Evolutionary conservation across 1,139 yeast genomes (phyloP).

Genomic region (Nadsonia commutata): DNA sequence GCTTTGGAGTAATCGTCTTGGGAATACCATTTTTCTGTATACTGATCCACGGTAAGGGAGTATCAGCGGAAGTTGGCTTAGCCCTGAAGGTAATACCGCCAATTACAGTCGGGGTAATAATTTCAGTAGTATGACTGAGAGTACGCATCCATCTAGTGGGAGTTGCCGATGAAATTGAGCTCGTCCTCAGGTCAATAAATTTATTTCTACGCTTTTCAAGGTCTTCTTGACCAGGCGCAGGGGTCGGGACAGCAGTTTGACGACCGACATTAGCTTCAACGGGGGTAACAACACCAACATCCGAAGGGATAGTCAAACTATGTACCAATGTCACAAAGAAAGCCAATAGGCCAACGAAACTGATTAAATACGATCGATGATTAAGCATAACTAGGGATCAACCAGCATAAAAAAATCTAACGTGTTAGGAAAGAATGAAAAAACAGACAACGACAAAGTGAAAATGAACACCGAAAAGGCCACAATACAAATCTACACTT

Average conservation of each 20-base stretch:
- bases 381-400: not conserved
- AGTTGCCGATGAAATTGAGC: conserved; percentile 18
- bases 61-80: conserved; percentile 45
- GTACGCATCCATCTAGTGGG: conserved; percentile 60
- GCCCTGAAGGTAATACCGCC: conserved; percentile 71
- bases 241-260: not conserved
- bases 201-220: conserved; percentile 1
- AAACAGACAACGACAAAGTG: too few relatives aligned
- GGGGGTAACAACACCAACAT: not conserved
- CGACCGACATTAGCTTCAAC: not conserved
- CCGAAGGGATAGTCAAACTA: not conserved
- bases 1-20: conserved; percentile 57
- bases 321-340: not conserved
- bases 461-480: too few relatives aligned
- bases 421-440: too few relatives aligned
- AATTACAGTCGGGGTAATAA: conserved; percentile 69
- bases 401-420: not conserved
- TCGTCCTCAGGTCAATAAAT: conserved; percentile 7
- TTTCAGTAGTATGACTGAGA: conserved; percentile 40
- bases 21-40: conserved; percentile 69
- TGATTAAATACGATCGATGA: not conserved
- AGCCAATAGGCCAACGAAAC: not conserved
- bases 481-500: too few relatives aligned
- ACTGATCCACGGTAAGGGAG: conserved; percentile 69
- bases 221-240: not conserved